Conservation (phyloP, 108 stramenopile species). For the Bacterosira constricta region DNA sequence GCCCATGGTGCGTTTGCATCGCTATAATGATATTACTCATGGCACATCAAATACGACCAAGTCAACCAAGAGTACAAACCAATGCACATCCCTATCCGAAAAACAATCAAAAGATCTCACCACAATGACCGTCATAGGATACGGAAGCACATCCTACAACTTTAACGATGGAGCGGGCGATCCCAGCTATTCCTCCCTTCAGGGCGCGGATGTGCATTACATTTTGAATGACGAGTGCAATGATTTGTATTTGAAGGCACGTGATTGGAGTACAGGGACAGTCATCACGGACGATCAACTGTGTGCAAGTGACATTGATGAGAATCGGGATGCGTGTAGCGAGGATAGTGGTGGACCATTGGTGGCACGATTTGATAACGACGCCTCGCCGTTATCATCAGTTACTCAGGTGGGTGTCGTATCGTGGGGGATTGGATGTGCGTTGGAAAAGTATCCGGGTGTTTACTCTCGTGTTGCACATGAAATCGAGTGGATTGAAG, state of each 20-base stretch:
- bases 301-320: not conserved
- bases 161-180: not conserved
- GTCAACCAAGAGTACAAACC: not conserved
- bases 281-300: not conserved
- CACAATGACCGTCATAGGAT: slow-evolving; percentile 23
- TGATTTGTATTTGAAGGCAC: slow-evolving; percentile 9
- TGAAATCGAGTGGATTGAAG: slow-evolving; percentile 45
- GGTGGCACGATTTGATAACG: too few relatives aligned
- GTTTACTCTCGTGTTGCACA: slow-evolving; percentile 41
- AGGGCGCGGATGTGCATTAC: slow-evolving; percentile 45
- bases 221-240: slow-evolving; percentile 44
- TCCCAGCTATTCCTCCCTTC: slow-evolving; percentile 8
- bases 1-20: slow-evolving; percentile 36
- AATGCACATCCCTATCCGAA: slow-evolving; percentile 6
- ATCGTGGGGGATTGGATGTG: slow-evolving; percentile 37
- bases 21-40: slow-evolving; percentile 1
- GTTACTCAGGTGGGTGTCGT: slow-evolving; percentile 49
- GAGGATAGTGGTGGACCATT: slow-evolving; percentile 36
- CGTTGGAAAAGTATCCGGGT: slow-evolving; percentile 16
- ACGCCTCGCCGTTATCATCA: too few relatives aligned
- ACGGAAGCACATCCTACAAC: not conserved
- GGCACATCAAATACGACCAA: not conserved
- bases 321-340: slow-evolving; percentile 19
- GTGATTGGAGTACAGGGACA: not conserved
- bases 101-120: not conserved